Evolutionary conservation across 192 early-diverging fungal species (phyloP).

Genomic region (Coemansia sp.): DNA sequence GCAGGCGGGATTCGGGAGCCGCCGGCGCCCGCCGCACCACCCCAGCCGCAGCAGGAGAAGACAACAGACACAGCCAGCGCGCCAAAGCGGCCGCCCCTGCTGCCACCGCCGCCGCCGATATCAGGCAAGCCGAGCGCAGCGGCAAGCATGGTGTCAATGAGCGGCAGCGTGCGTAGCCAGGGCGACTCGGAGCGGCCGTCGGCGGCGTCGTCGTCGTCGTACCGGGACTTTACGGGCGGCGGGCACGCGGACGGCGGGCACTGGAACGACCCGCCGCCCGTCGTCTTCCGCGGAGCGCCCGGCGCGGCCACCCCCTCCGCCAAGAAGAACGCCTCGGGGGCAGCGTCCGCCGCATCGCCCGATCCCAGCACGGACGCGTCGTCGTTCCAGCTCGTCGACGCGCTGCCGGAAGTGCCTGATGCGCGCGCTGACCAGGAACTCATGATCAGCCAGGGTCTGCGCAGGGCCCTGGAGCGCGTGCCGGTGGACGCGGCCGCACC

Average conservation of each 20-base stretch:
- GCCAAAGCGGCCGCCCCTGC: not conserved
- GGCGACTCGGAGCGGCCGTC: constrained; percentile 16
- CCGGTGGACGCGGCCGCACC: not conserved
- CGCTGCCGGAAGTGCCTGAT: constrained; percentile 14
- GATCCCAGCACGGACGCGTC: no score
- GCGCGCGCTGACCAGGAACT: constrained; percentile 1
- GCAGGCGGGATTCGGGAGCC: no score
- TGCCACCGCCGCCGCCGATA: constrained; percentile 9
- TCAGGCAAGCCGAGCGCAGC: not conserved
- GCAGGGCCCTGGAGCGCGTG: constrained; percentile 1
- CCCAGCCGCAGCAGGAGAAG: not conserved
- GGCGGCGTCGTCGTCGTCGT: constrained; percentile 21
- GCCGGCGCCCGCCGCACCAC: no score
- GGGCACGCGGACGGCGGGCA: constrained; percentile 46
- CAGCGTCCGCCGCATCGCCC: no score
- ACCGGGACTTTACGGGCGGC: constrained; percentile 40
- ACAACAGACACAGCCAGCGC: not conserved
- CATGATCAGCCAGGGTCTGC: not conserved
- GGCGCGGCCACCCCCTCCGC: no score
- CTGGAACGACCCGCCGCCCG: constrained; percentile 53
- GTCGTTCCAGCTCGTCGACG: constrained; percentile 30
- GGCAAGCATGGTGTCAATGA: constrained; percentile 12
- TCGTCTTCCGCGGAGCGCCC: constrained; percentile 21
- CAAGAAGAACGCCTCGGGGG: no score
- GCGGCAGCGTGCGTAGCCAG: constrained; percentile 24